A percentile compares a stretch with the other conserved stretches of the same genome.
These are phyloP conservation scores for Wickerhamomyces chambardii DNA, from an alignment of 805 yeast species.

Conservation along the genomic window DNA sequence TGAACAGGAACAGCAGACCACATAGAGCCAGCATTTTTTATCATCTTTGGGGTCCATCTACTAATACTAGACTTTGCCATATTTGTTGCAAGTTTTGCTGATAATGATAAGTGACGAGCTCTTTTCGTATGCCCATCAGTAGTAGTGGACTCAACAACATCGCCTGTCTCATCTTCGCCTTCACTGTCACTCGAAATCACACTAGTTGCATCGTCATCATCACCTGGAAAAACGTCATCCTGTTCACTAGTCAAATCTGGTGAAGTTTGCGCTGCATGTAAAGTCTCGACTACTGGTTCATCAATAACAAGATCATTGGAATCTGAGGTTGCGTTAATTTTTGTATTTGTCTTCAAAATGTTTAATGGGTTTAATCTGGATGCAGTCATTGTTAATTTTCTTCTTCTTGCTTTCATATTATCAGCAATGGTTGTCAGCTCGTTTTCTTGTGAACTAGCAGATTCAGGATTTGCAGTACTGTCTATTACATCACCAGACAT, in stretches of 20 bases:
- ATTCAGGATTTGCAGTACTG: constrained; percentile 4
- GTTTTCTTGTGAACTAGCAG: neutral
- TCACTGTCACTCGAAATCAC: neutral
- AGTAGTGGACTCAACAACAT: neutral
- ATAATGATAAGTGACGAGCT: neutral
- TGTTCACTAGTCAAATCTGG: neutral
- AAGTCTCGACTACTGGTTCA: constrained; percentile 12
- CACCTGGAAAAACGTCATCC: constrained; percentile 7
- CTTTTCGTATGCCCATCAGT: neutral
- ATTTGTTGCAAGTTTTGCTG: neutral
- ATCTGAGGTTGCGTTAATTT: neutral
- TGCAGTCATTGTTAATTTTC: constrained; percentile 1
- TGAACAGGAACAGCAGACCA: constrained; percentile 60
- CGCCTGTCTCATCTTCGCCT: neutral
- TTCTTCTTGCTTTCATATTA: neutral
- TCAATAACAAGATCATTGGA: neutral
- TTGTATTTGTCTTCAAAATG: neutral
- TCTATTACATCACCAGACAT: constrained; percentile 4
- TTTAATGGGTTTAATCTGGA: constrained; percentile 1
- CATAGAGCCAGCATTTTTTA: constrained; percentile 25
- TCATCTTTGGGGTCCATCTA: constrained; percentile 12
- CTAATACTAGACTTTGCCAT: constrained; percentile 1
- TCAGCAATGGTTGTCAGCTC: neutral
- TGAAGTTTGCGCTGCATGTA: constrained; percentile 1
- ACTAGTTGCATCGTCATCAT: neutral